Conservation (phyloP, 345 rosid species). For the Citrus australasica region DNA sequence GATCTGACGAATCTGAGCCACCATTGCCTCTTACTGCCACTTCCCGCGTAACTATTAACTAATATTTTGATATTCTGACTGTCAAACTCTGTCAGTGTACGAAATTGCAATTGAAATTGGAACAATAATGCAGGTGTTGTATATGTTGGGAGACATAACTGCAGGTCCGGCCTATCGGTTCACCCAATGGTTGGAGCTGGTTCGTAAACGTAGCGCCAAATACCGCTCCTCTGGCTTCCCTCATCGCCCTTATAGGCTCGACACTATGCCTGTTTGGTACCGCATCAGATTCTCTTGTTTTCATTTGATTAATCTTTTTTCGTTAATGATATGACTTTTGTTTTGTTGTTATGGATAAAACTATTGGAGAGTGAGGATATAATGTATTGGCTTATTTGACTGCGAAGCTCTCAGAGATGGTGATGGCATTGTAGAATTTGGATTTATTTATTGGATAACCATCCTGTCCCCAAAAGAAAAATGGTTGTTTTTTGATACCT, state of each 20-base stretch:
- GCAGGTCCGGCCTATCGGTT: conserved; percentile 80
- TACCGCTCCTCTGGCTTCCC: conserved; percentile 87
- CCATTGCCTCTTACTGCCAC: conserved; percentile 88
- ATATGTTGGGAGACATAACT: conserved; percentile 97
- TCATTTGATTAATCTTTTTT: background rate
- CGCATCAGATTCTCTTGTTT: background rate
- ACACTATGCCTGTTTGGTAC: conserved; percentile 45
- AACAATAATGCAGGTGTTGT: conserved; percentile 60
- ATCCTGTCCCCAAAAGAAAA: too few species aligned
- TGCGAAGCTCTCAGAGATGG: background rate
- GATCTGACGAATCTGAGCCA: conserved; percentile 58
- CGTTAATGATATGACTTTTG: background rate
- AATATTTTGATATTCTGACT: too few species aligned
- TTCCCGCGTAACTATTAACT: conserved; percentile 60
- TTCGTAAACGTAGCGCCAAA: conserved; percentile 86
- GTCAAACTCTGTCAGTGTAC: too few species aligned
- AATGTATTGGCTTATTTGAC: background rate
- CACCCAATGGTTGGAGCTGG: conserved; percentile 95
- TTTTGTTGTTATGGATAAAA: background rate
- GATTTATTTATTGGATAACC: background rate
- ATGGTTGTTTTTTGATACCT: too few species aligned
- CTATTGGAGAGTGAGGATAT: background rate
- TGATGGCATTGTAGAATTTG: too few species aligned
- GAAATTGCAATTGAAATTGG: too few species aligned
- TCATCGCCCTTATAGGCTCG: conserved; percentile 50